These are phyloP conservation scores for Beauveria rudraprayagi DNA, from an alignment of 2,329 filamentous ascomycete species.

Conservation along the genomic window DNA sequence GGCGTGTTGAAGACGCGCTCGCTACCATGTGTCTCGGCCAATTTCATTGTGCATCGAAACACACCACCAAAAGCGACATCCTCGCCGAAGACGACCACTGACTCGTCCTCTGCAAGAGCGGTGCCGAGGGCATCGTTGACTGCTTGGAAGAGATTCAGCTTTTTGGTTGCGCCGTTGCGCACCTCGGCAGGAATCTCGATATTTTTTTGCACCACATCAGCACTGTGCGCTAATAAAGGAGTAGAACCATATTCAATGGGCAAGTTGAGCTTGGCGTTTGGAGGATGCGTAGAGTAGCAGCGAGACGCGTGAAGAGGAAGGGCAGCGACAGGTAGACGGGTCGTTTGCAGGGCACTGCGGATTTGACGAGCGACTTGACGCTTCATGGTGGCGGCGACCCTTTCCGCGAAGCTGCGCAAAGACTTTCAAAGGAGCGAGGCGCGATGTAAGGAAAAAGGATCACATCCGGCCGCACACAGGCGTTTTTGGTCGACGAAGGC, in stretches of 20 bases:
- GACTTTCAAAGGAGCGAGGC: slow-evolving; percentile 9
- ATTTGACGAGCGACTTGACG: slow-evolving; percentile 24
- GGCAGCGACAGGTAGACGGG: slow-evolving; percentile 1
- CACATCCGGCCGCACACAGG: slow-evolving; percentile 6
- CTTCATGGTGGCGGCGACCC: slow-evolving; percentile 22
- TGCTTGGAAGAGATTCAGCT: slow-evolving; percentile 89
- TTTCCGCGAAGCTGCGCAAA: slow-evolving; percentile 1
- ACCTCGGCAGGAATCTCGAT: slow-evolving; percentile 61
- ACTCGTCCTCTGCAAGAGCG: slow-evolving; percentile 74
- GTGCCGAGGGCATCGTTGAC: slow-evolving; percentile 84
- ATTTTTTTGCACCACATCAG: slow-evolving; percentile 62
- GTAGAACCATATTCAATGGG: slow-evolving; percentile 82
- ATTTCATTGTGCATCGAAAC: slow-evolving; percentile 86
- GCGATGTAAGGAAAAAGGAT: slow-evolving; percentile 9
- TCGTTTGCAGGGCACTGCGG: slow-evolving; percentile 20
- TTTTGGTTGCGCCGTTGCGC: slow-evolving; percentile 64
- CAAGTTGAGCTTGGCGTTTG: slow-evolving; percentile 65
- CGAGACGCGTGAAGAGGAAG: slow-evolving; percentile 13
- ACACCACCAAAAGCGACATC: slow-evolving; percentile 97
- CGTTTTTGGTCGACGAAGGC: slow-evolving; percentile 13
- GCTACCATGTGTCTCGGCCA: slow-evolving; percentile 78
- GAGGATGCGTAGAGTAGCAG: slow-evolving; percentile 48
- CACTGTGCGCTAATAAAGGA: slow-evolving; percentile 70
- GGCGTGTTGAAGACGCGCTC: slow-evolving; percentile 96
- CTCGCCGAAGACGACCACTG: slow-evolving; percentile 87